Evolutionary conservation across 768 basidiomycete species (phyloP), one percentile per base, ranked within the genome.

Genomic region (Lanmaoa rubissima): DNA sequence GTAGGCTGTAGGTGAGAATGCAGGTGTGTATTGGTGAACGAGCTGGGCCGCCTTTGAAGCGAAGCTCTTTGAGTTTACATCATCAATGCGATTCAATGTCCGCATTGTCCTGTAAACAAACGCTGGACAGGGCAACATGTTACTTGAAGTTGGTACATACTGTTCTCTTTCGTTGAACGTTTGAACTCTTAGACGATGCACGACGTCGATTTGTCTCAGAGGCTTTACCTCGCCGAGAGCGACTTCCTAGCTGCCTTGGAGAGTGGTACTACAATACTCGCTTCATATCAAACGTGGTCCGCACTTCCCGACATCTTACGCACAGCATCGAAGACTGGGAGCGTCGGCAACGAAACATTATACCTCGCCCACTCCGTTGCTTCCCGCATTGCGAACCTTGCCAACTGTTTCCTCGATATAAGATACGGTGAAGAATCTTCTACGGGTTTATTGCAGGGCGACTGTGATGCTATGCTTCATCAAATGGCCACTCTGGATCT

Each of bases 101-200:
- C 61, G 61, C 61, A 61, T 57, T 62, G 59, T 57, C 34, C 28
- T 28, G 28, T 28, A 28, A 28, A 28, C 28, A 26, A n/a, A n/a
- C n/a, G n/a, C n/a, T n/a, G n/a, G n/a, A n/a, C n/a, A n/a, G n/a
- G n/a, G n/a, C n/a, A n/a, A n/a, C n/a, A n/a, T n/a, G n/a, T n/a
- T n/a, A n/a, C n/a, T n/a, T n/a, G n/a, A n/a, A n/a, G n/a, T n/a
- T n/a, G n/a, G n/a, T n/a, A n/a, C n/a, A n/a, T n/a, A n/a, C n/a
- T n/a, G n/a, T n/a, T n/a, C n/a, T n/a, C n/a, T n/a, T n/a, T n/a
- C n/a, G n/a, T n/a, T n/a, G n/a, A n/a, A n/a, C n/a, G n/a, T n/a
- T n/a, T 21, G 28, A 31, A 14, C 21, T 42, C 21, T 5, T 21
- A 14, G 6, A 14, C 19, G 12, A 24, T 60, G 54, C 3, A 36